phyloP scores from a whole-genome alignment of 2,329 filamentous ascomycete genomes.

The Aphanoascus verrucosus region DNA sequence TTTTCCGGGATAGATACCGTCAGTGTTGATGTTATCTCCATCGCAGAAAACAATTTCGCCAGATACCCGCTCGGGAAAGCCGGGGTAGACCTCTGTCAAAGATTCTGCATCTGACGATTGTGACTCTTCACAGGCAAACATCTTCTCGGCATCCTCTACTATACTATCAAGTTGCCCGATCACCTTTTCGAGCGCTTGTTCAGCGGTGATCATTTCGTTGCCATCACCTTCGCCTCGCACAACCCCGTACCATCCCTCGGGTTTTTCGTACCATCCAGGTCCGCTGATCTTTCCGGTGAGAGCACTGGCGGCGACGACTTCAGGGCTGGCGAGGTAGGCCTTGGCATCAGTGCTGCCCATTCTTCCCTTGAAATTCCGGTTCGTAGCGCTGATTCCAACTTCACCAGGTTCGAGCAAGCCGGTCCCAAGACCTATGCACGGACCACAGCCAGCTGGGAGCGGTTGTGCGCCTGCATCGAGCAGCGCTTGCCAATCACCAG shows the following conservation, averaged over 20 bases:
- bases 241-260: conserved; percentile 51
- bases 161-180: conserved; percentile 57
- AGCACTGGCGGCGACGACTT: conserved; percentile 85
- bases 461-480: conserved; percentile 66
- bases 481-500: conserved; percentile 75
- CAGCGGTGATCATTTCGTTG: conserved; percentile 55
- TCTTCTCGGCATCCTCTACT: conserved; percentile 12
- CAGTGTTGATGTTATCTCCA: conserved; percentile 79
- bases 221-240: conserved; percentile 62
- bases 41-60: conserved; percentile 87
- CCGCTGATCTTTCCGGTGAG: conserved; percentile 48
- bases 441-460: conserved; percentile 64
- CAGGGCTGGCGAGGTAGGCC: conserved; percentile 78
- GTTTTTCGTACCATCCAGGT: conserved; percentile 66
- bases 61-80: conserved; percentile 70
- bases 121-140: conserved; percentile 10
- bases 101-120: not conserved
- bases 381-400: conserved; percentile 70
- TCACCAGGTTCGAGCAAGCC: conserved; percentile 78
- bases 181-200: conserved; percentile 61
- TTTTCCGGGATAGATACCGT: conserved; percentile 83
- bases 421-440: conserved; percentile 74
- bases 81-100: conserved; percentile 64
- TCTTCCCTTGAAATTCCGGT: conserved; percentile 83
- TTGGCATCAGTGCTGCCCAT: conserved; percentile 74